Evolutionary conservation across 805 yeast genomes (phyloP).

Genomic region (Spencermartinsiella europaea): DNA sequence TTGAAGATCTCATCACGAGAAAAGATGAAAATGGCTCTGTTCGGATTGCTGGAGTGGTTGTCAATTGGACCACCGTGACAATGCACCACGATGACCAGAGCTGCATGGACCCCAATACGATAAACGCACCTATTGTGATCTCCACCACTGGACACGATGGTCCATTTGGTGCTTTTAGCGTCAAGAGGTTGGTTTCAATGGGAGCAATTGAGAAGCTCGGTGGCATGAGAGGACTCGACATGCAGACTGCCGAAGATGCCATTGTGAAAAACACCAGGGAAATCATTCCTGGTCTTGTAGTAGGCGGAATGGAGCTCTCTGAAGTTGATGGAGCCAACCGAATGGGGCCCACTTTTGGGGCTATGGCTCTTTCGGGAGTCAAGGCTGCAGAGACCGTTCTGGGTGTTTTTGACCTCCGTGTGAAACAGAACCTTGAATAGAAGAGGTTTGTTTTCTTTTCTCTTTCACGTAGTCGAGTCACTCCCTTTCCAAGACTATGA

Average conservation of each 20-base stretch:
- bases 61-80: conserved; percentile 77
- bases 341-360: conserved; percentile 83
- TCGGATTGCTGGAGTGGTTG: conserved; percentile 72
- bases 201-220: conserved; percentile 46
- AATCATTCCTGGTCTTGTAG: conserved; percentile 55
- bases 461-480: no score
- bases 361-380: conserved; percentile 73
- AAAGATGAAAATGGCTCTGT: conserved; percentile 54
- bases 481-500: no score
- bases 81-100: conserved; percentile 72
- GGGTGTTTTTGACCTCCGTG: conserved; percentile 22
- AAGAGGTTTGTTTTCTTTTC: not conserved
- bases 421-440: conserved; percentile 23
- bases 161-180: conserved; percentile 76
- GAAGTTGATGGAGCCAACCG: conserved; percentile 74
- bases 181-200: conserved; percentile 57
- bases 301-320: conserved; percentile 76
- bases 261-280: conserved; percentile 67
- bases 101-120: conserved; percentile 80
- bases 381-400: conserved; percentile 57
- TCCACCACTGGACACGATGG: conserved; percentile 82
- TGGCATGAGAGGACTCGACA: conserved; percentile 75
- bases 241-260: conserved; percentile 72
- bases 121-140: conserved; percentile 57
- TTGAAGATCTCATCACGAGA: conserved; percentile 73